Evolutionary conservation across 805 yeast species (phyloP).

Genomic region (Candida boidinii): DNA sequence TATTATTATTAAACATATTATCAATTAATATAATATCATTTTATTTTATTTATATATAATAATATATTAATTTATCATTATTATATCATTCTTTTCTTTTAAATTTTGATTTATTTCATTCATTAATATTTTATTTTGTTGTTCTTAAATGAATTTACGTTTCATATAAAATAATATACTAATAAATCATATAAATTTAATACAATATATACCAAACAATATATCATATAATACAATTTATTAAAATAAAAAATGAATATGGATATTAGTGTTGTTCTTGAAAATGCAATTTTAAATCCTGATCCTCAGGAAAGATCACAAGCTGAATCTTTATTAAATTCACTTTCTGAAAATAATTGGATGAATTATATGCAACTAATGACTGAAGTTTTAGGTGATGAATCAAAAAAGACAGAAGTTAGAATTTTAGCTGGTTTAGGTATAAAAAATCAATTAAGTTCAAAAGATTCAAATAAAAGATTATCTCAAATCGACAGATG

Average conservation of each 20-base stretch:
- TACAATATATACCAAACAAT: no score
- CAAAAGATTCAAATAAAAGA: conserved; percentile 63
- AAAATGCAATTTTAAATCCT: conserved; percentile 67
- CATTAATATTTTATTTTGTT: no score
- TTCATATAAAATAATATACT: no score
- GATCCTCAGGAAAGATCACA: conserved; percentile 59
- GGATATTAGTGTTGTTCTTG: conserved; percentile 67
- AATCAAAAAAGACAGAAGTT: conserved; percentile 60
- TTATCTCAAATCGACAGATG: conserved; percentile 63
- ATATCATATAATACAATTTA: no score
- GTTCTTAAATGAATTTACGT: no score
- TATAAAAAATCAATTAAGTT: conserved; percentile 77
- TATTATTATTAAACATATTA: no score
- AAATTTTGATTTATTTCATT: no score
- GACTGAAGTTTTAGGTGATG: conserved; percentile 64
- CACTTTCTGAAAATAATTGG: conserved; percentile 68
- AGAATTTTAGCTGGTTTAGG: conserved; percentile 87
- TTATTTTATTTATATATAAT: no score
- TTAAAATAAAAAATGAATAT: conserved; percentile 20
- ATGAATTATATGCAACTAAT: conserved; percentile 63
- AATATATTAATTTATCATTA: no score
- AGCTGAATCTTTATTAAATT: conserved; percentile 71
- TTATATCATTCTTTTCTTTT: no score
- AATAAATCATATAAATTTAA: no score
- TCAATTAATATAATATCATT: no score